These are phyloP conservation scores for Tubosaeta sp. DNA, from an alignment of 768 basidiomycete species.

Conservation along the genomic window DNA sequence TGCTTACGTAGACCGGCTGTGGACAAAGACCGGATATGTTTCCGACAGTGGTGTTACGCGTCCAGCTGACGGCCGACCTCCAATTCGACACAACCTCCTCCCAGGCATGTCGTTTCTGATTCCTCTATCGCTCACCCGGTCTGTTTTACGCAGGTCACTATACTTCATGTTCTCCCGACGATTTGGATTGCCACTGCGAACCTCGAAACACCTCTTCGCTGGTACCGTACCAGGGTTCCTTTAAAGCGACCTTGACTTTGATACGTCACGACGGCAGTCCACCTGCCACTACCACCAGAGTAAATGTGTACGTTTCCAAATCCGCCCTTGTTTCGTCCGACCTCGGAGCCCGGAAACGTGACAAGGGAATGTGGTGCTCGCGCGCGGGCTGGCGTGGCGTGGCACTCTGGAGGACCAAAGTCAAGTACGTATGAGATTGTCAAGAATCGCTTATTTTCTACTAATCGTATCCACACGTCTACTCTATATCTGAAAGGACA, in stretches of 20 bases:
- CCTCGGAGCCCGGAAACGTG: not conserved
- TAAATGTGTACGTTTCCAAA: constrained; percentile 38
- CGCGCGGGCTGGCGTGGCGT: constrained; percentile 44
- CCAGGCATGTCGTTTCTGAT: constrained; percentile 28
- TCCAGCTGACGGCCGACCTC: constrained; percentile 37
- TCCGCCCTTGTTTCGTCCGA: no score
- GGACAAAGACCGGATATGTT: no score
- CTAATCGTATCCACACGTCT: no score
- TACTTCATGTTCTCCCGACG: constrained; percentile 55
- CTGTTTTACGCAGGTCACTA: constrained; percentile 45
- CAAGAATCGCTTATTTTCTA: no score
- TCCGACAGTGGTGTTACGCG: constrained; percentile 56
- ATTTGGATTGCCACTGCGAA: constrained; percentile 39
- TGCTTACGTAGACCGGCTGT: no score
- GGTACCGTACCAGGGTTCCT: constrained; percentile 30
- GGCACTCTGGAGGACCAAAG: no score
- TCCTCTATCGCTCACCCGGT: not conserved
- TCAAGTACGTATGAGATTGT: no score
- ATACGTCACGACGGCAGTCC: constrained; percentile 28
- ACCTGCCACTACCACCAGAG: constrained; percentile 32
- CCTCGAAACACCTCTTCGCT: constrained; percentile 45
- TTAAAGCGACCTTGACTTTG: constrained; percentile 35
- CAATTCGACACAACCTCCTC: constrained; percentile 34
- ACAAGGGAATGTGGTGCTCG: constrained; percentile 43
- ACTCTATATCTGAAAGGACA: no score